phyloP scores from a whole-genome alignment of 2,329 filamentous ascomycete genomes.

The Botryotinia globosa region DNA sequence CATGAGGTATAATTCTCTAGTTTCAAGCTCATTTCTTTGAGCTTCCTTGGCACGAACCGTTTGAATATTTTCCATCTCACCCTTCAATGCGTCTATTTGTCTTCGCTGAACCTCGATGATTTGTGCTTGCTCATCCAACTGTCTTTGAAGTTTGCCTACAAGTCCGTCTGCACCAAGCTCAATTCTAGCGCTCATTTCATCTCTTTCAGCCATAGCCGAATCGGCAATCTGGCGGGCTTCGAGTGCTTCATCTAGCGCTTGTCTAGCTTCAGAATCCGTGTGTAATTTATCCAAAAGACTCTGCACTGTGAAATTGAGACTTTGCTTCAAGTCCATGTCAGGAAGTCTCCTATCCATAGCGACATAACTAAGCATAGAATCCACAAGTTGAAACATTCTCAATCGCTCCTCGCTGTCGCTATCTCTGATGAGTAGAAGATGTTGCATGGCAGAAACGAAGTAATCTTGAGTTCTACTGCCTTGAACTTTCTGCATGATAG shows the following conservation, averaged over 20 bases:
- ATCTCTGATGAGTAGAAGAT: constrained; percentile 87
- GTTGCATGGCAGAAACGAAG: constrained; percentile 92
- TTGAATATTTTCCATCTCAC: constrained; percentile 83
- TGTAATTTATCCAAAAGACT: constrained; percentile 92
- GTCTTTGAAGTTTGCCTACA: constrained; percentile 87
- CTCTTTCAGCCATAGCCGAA: constrained; percentile 90
- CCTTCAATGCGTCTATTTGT: constrained; percentile 83
- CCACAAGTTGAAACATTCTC: constrained; percentile 95
- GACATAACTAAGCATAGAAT: constrained; percentile 98
- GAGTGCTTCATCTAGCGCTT: constrained; percentile 85
- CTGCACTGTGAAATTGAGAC: constrained; percentile 95
- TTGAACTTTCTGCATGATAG: constrained; percentile 79
- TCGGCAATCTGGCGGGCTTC: constrained; percentile 92
- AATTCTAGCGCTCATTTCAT: constrained; percentile 86
- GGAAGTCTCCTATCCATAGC: constrained; percentile 95
- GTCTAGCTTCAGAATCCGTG: constrained; percentile 90
- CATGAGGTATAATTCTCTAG: constrained; percentile 96
- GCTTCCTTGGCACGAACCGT: constrained; percentile 83
- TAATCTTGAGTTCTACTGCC: constrained; percentile 90
- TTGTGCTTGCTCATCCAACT: constrained; percentile 86
- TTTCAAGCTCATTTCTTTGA: constrained; percentile 93
- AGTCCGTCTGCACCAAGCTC: constrained; percentile 91
- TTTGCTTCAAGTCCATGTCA: constrained; percentile 97
- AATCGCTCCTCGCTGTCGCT: constrained; percentile 89
- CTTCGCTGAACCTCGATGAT: constrained; percentile 87